Base-by-base conservation (phyloP, 2,329 filamentous ascomycete species). In the Microsporum audouinii region DNA sequence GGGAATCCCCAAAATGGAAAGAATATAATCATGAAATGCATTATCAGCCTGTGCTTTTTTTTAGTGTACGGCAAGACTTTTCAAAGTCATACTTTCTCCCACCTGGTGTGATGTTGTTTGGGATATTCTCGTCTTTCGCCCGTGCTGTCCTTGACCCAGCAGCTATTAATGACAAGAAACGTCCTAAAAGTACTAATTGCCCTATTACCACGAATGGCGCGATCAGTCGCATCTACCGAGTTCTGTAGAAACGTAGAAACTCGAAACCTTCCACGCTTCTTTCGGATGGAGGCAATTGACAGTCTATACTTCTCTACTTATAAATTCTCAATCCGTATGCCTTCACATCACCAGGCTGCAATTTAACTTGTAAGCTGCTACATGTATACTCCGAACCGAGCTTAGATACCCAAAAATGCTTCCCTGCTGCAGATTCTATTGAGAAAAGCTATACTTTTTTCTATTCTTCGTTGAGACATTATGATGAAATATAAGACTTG, bases 1-100 rank as follows among this genome's bases (percentile, higher is more conserved):
- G 57, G 41, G 41, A 59, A 38, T 41, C 23, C 33, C 55, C 34
- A 41, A 57, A 41, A 57, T 41, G 38, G 39, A 57, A 57, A 57
- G 38, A 57, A 23, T 57, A 38, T 57, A 59, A 59, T 59, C 14
- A 59, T 33, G 57, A 59, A 57, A 39, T 47, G 17, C 17, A 59
- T 59, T 36, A 34, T 47, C 39, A 17, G 41, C 31, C 41, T 47
- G 17, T 59, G 34, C 57, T n/a, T 47, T 31, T 59, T 41, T 49
- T 41, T 38, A 57, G 55, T 59, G 41, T 59, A 43, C 41, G 39
- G 38, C 39, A 33, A 41, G 34, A 57, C 38, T 39, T 47, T 47
- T 43, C 38, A 39, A 57, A 34, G 34, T 29, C 38, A 12, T 10
- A 38, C 29, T 10, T 23, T 39, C n/a, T 39, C 31, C 34, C 7